Conservation (phyloP, 495 filamentous ascomycete species). For the Aspergillus mulundensis region DNA sequence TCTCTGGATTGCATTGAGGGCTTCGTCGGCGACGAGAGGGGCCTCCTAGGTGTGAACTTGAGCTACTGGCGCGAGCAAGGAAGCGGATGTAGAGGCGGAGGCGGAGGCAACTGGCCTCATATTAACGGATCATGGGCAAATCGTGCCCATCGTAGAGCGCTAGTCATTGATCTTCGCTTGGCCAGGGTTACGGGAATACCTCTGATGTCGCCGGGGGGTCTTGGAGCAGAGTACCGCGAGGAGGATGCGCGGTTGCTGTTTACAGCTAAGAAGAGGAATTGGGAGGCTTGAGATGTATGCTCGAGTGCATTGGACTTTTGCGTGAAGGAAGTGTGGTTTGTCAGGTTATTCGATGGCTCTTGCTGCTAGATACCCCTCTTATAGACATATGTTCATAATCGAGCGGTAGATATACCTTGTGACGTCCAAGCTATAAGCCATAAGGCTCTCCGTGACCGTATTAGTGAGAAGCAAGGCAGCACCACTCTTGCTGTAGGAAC, state of each 20-base stretch:
- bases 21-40: conserved; percentile 61
- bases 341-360: not conserved
- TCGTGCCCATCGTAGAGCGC: conserved; percentile 19
- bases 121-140: conserved; percentile 26
- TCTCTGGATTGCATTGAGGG: conserved; percentile 63
- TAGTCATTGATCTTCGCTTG: conserved; percentile 30
- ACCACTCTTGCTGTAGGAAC: too few relatives aligned
- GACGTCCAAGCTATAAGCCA: too few relatives aligned
- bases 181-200: conserved; percentile 27
- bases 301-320: not conserved
- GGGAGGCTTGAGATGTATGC: conserved; percentile 29
- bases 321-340: not conserved
- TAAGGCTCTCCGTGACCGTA: too few relatives aligned
- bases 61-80: conserved; percentile 9
- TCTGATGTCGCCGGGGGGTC: conserved; percentile 5
- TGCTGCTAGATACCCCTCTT: not conserved
- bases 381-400: not conserved
- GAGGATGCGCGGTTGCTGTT: conserved; percentile 38
- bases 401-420: not conserved
- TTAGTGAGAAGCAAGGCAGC: too few relatives aligned
- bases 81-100: not conserved
- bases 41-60: conserved; percentile 66
- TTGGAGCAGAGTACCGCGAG: conserved; percentile 16
- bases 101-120: conserved; percentile 4
- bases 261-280: conserved; percentile 38